These are phyloP conservation scores for Chiua sp. DNA, from an alignment of 1,284 basidiomycete genomes.

Conservation along the genomic window DNA sequence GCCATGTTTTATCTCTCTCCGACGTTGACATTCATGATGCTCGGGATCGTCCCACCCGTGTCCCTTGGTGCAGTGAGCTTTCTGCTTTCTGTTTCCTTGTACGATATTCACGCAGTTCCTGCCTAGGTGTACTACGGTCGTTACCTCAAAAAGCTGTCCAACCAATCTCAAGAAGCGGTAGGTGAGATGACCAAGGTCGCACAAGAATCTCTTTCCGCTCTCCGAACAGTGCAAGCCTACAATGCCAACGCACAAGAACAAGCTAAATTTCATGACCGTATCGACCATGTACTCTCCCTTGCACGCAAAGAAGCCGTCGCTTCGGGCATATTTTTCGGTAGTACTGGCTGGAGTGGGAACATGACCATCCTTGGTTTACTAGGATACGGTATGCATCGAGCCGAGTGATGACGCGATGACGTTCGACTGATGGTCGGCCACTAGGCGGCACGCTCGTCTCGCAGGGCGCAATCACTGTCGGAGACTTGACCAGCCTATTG, in stretches of 20 bases:
- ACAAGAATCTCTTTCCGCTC: constrained; percentile 91
- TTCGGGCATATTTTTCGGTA: constrained; percentile 92
- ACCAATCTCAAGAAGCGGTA: constrained; percentile 92
- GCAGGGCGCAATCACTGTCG: constrained; percentile 86
- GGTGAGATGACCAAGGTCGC: constrained; percentile 95
- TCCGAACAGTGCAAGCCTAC: constrained; percentile 93
- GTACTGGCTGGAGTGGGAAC: constrained; percentile 95
- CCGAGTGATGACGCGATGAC: not conserved
- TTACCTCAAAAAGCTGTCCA: constrained; percentile 92
- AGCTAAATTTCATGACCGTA: constrained; percentile 68
- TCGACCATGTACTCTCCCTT: constrained; percentile 75
- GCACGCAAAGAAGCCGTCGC: constrained; percentile 91
- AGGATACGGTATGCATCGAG: constrained; percentile 75
- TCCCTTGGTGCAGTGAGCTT: constrained; percentile 87
- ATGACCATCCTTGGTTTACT: constrained; percentile 88
- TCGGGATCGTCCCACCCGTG: constrained; percentile 93
- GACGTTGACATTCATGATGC: constrained; percentile 90
- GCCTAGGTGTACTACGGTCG: constrained; percentile 90
- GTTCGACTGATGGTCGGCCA: not conserved
- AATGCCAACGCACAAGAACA: constrained; percentile 82
- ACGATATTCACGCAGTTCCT: not conserved
- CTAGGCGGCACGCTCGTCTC: constrained; percentile 91
- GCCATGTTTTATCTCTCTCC: constrained; percentile 98
- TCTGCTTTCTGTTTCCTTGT: not conserved
- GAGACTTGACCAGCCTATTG: constrained; percentile 89